Evolutionary conservation across 2,329 filamentous ascomycete species (phyloP), one percentile per base, ranked within the genome.

Genomic region (Westerdykella aurantiaca): DNA sequence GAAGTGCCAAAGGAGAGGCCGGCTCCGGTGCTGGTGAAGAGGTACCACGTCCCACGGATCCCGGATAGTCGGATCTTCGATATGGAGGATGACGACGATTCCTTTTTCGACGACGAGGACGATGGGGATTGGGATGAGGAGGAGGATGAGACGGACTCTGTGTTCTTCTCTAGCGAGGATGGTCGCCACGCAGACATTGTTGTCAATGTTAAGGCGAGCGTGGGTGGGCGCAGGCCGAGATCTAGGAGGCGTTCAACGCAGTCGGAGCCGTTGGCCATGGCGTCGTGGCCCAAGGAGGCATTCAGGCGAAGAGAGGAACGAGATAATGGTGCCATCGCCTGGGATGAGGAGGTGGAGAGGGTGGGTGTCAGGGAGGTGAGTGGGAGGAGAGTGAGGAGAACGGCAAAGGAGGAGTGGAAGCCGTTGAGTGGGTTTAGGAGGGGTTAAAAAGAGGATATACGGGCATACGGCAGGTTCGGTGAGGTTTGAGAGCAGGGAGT

Each of bases 381-480:
- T 33, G 62, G 54, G 37, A 45, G 52, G 18, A 50, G 48, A 44
- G 39, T 61, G 1, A 61, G 61, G 50, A 58, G 56, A 50, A 59
- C 52, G 39, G 53, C 52, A 52, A 63, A 52, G 14, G 56, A 61
- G 46, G 61, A 64, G 46, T 53, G 55, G 49, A 58, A 49, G 42
- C 63, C 63, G 14, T 45, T 66, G 50, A 53, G 12, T 23, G 47
- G 44, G 12, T 50, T 45, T 34, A 42, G 40, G 44, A 29, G 25
- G 25, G 25, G 25, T 9, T 29, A 21, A 21, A 6, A 21, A 21
- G 18, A 21, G 18, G 18, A 21, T 21, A 21, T n/a, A n/a, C n/a
- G n/a, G n/a, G n/a, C n/a, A n/a, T n/a, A n/a, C n/a, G n/a, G n/a
- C n/a, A n/a, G n/a, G n/a, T n/a, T n/a, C n/a, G n/a, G n/a, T n/a